Base-by-base conservation (phyloP, 139 green algal genomes). In the Raphidocelis subcapitata region DNA sequence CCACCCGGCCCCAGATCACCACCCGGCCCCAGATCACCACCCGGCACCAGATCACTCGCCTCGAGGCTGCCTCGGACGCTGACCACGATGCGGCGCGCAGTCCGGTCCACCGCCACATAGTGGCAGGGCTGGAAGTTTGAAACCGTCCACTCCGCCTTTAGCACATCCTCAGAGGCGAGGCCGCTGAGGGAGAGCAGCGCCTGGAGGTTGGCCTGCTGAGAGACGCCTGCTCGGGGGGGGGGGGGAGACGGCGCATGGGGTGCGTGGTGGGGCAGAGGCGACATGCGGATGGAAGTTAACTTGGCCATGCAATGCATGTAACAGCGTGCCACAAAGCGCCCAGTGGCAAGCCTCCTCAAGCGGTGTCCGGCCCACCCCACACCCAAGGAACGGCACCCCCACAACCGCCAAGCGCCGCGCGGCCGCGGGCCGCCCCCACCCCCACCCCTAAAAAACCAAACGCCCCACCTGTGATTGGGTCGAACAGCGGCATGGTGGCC, bases 91-190 rank as follows among this genome's bases (percentile, higher is more conserved):
- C 65, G 73, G 56, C 46, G 51, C 16, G 70, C 54, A 14, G 21
- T 3, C 3, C 75, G 69, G 74, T 90, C 85, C 37, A 88, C 80
- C 12, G 85, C 85, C 23, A 90, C 68, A 69, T 82, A 90, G 56
- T 90, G 85, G 65, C 82, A 88, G 47, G 85, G 85, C 28, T 59
- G 52, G 20, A n/a, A 59, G 52, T 28, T 8, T 60, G 61, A 77
- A 73, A 2, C 59, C 72, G 62, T 69, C 72, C 72, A 78, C 14
- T 56, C 72, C 14, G 72, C 52, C 21, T 71, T 51, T 51, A 78
- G 52, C 4, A 78, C 52, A 14, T 78, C 72, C 15, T 64, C 32
- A 0, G 72, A 21, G 3, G 26, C 23, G 8, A 78, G 36, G 26
- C 63, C 52, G 3, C 62, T 62, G 35, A 78, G 51, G 1, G 72